Evolutionary conservation across 2,329 filamentous ascomycete species (phyloP).

Genomic region (Incumbomyces lentus): DNA sequence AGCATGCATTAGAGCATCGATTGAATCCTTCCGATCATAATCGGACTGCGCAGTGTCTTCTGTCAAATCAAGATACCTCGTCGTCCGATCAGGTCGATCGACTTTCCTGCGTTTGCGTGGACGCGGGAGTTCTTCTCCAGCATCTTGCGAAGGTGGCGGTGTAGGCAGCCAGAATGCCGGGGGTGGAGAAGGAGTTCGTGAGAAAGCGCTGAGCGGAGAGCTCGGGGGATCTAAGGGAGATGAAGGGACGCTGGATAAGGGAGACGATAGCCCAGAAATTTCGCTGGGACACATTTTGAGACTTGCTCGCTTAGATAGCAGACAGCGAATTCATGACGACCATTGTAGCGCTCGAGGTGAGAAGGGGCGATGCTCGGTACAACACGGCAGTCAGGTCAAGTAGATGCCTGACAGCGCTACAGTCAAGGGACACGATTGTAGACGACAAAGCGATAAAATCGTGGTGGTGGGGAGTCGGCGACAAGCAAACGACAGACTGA

Average conservation of each 20-base stretch:
- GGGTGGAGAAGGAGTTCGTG: conserved; percentile 30
- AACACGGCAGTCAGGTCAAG: too few relatives aligned
- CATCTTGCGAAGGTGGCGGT: conserved; percentile 35
- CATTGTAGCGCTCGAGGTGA: not conserved
- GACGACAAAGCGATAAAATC: too few relatives aligned
- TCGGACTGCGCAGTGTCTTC: conserved; percentile 24
- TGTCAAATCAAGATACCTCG: conserved; percentile 66
- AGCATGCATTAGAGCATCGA: conserved; percentile 62
- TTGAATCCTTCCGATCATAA: conserved; percentile 46
- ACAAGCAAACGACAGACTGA: too few relatives aligned
- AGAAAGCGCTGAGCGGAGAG: conserved; percentile 42
- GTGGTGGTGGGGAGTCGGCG: too few relatives aligned
- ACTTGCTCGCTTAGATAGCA: not conserved
- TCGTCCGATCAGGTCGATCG: conserved; percentile 59
- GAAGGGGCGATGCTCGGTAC: not conserved
- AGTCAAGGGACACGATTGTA: too few relatives aligned
- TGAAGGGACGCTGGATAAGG: conserved; percentile 1
- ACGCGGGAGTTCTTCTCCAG: conserved; percentile 55
- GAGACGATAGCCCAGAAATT: conserved; percentile 16
- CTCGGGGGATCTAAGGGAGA: conserved; percentile 7
- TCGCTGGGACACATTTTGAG: conserved; percentile 15
- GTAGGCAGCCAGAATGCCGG: conserved; percentile 27
- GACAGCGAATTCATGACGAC: conserved; percentile 3
- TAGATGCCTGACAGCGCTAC: too few relatives aligned
- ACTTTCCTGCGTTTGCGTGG: conserved; percentile 64